Base-by-base conservation (phyloP, 1,139 yeast genomes). In the Zygoascus hellenicus region DNA sequence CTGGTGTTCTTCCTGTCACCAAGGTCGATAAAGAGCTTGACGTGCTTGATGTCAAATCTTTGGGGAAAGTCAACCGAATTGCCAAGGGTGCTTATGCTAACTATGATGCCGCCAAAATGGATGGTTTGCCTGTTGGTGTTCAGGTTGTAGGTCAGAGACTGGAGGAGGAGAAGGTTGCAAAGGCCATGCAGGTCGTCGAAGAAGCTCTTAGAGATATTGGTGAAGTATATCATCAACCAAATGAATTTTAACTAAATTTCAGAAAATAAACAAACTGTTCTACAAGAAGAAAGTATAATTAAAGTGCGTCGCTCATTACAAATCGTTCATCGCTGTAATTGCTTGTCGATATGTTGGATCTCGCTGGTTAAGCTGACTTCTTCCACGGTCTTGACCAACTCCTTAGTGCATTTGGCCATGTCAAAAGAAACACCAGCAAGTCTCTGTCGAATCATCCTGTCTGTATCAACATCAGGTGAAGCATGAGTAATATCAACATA, bases 391-490 rank as follows among this genome's bases (percentile, higher is more conserved):
- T 89, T 90, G 32, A 90, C 97, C 63, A 90, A 76, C 65, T 90
- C 97, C 64, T 90, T 90, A 10, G 97, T 90, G 64, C 95, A 85
- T 66, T 92, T 88, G 42, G 97, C 97, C 70, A 90, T 87, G 63
- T 92, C 97, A 68, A 89, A 92, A 17, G 96, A 89, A 54, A 89
- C 84, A 1, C 97, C 97, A 0, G 97, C 97, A 55, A 92, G 77
- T 57, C 97, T 77, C 67, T 90, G 97, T 66, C 83, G 85, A 70
- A 88, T 83, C 55, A 85, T 85, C 64, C 90, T 86, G 63, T 89
- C 95, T 3, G 97, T 96, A 62, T 77, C 81, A 32, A 58, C 54
- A 7, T 66, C 71, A 54, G 81, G 88, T 43, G 72, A 75, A 52
- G 75, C 68, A 29, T 56, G 51, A 22, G 54, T 57, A 15, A 61